Base-by-base conservation (phyloP, 2,329 filamentous ascomycete genomes). In the Polychaeton citri region DNA sequence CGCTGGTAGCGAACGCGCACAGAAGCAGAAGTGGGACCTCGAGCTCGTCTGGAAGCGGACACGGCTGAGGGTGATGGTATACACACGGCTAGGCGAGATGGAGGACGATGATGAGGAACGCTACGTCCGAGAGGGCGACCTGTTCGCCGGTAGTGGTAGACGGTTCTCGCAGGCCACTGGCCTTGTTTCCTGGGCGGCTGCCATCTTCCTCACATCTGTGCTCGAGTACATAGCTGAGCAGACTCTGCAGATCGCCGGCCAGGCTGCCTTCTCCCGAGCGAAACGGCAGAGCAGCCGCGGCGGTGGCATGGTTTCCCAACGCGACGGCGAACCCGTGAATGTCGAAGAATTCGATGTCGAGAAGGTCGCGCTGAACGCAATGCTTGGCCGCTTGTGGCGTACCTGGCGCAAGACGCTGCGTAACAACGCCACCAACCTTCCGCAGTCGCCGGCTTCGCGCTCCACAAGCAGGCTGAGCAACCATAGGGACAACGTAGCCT, bases 31-130 rank as follows among this genome's bases (percentile, higher is more conserved):
- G 46, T 96, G 88, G 75, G 86, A 96, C 55, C 65, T 93, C n/a
- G 83, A 95, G 54, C 69, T 87, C 38, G 79, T 87, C 13, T 98
- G 90, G 87, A 95, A 92, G 64, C 74, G 90, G 46, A 90, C 87
- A 0, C 76, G 90, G 37, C 64, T 98, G 50, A 76, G 90, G 41
- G 94, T 90, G 58, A 98, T 98, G 90, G 88, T 98, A 16, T 96
- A 96, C 57, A 96, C 87, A 6, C 87, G 90, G 6, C 67, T 98
- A 5, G 90, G 90, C 31, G 88, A 98, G 53, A 78, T 98, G 71
- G 92, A 98, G 58, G 90, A 98, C 61, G 87, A 96, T 47, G 90
- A 98, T 46, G 90, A 96, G 58, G 88, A 95, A 53, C 76, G 78
- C 34, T 84, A 84, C 52, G 81, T 92, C 54, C 77, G 86, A 44